Base-by-base conservation (phyloP, 257 asterid genomes). In the Ajuga chamaepitys region DNA sequence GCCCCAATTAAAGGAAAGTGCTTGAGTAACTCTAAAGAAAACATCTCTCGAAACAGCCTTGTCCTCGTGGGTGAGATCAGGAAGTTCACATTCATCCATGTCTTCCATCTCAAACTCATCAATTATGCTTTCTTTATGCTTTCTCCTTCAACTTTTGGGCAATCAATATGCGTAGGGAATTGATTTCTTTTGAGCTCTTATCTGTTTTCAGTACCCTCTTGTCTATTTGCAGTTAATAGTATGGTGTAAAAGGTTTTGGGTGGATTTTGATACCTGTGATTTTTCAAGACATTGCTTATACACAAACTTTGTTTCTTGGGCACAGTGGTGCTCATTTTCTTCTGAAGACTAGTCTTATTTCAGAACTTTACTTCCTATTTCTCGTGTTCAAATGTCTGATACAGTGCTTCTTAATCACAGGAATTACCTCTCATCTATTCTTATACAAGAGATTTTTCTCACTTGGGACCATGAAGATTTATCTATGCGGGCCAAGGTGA, bases 381-480 rank as follows among this genome's bases (percentile, higher is more conserved):
- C 25, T 38, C 65, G 66, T 75, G 30, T 30, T 54, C 5, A 10
- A 34, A 44, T 71, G 20, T 52, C 59, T 66, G 68, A 73, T 28
- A 25, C 40, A 74, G 26, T 53, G 53, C 72, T 64, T 71, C 47
- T 60, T 52, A 16, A 67, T 64, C 62, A 20, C 91, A 94, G 99
- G 87, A 90, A 94, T 77, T 94, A 88, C 77, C 94, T 94, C 68
- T 84, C 99, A 18, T 88, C 99, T 54, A 83, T 94, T 74, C 92
- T 94, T 45, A 88, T 94, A 62, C 99, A 94, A 90, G 99, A 94
- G 84, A 88, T 90, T 75, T 94, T 94, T 80, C 95, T 94, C 60
- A 88, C 99, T 26, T 94, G 96, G 99, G 99, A 94, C 78, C 99
- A 94, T 32, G 99, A 94, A 75, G 99, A 90, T 81, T 71, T 88